Evolutionary conservation across 805 yeast species (phyloP).

Genomic region (Ogataea ganodermae): DNA sequence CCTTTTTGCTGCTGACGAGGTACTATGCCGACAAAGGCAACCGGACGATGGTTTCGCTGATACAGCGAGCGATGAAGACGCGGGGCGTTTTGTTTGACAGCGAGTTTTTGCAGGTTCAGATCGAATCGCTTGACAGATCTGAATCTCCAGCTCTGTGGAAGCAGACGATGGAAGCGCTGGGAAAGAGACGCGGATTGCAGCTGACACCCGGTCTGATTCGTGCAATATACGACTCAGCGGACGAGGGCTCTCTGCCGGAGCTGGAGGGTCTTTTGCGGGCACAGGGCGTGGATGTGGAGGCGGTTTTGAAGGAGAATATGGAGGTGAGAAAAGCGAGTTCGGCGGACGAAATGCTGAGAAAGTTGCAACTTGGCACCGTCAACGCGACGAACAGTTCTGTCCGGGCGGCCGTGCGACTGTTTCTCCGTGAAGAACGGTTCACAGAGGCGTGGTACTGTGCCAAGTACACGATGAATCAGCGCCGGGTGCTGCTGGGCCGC

Average conservation of each 20-base stretch:
- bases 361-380: background rate
- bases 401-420: background rate
- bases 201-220: background rate
- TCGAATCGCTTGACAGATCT: background rate
- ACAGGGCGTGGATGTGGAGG: background rate
- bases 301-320: background rate
- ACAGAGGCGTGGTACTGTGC: conserved; percentile 14
- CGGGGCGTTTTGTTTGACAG: background rate
- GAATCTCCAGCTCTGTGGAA: background rate
- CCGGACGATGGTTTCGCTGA: background rate
- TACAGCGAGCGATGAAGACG: background rate
- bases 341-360: conserved; percentile 1
- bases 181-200: background rate
- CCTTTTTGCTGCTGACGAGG: background rate
- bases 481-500: background rate
- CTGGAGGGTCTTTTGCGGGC: background rate
- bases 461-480: background rate
- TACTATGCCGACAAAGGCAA: background rate
- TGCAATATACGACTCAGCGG: background rate
- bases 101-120: background rate
- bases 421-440: conserved; percentile 2
- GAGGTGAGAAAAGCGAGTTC: background rate
- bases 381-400: background rate
- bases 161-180: background rate
- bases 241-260: background rate